These are phyloP conservation scores for Cubamyces sp. DNA, from an alignment of 768 basidiomycete species.

Conservation along the genomic window DNA sequence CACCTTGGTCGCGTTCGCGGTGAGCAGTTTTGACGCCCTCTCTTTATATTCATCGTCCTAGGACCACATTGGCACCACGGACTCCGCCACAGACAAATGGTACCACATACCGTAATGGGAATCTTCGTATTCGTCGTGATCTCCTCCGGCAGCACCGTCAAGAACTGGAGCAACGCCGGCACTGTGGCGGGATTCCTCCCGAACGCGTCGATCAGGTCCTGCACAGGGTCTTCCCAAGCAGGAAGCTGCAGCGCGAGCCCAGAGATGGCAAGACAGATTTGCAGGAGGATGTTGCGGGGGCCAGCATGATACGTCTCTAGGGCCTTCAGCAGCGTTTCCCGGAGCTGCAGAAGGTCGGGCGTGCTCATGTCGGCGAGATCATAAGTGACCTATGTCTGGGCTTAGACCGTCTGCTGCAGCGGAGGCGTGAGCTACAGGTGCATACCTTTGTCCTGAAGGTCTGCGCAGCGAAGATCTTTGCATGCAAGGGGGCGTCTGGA, in stretches of 20 bases:
- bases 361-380: constrained; percentile 88
- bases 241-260: constrained; percentile 91
- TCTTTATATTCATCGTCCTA: constrained; percentile 80
- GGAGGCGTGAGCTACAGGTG: constrained; percentile 9
- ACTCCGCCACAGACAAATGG: constrained; percentile 2
- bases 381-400: constrained; percentile 76
- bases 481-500: constrained; percentile 74
- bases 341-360: constrained; percentile 72
- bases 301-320: constrained; percentile 74
- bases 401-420: not conserved
- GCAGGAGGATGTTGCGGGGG: constrained; percentile 82
- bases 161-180: constrained; percentile 82
- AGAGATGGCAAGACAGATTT: constrained; percentile 87
- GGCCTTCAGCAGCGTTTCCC: constrained; percentile 84
- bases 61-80: not conserved
- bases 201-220: constrained; percentile 80
- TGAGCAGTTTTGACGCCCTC: constrained; percentile 62
- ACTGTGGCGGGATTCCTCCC: constrained; percentile 86
- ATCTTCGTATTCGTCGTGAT: constrained; percentile 81
- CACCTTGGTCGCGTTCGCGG: constrained; percentile 70
- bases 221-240: constrained; percentile 81
- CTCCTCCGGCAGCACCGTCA: constrained; percentile 92
- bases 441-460: constrained; percentile 93
- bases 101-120: constrained; percentile 75
- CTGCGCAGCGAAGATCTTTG: constrained; percentile 94